A percentile compares a stretch with the other conserved stretches of the same genome.
These are phyloP conservation scores for Solanum peruvianum DNA, from an alignment of 257 asterid species.

Conservation along the genomic window DNA sequence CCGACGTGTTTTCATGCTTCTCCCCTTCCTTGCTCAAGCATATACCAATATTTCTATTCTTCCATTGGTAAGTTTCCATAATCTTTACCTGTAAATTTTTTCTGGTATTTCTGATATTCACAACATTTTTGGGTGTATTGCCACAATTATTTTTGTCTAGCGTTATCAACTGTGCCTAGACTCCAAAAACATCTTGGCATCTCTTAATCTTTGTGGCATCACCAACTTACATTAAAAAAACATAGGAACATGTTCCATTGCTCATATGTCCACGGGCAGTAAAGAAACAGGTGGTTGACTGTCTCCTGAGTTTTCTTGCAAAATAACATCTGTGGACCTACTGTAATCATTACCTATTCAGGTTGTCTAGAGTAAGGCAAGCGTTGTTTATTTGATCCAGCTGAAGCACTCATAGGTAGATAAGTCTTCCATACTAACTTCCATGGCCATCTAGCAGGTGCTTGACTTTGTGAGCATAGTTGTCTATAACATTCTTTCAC, in stretches of 20 bases:
- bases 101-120: not conserved
- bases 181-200: not conserved
- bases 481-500: not conserved
- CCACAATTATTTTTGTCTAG: not conserved
- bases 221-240: not conserved
- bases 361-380: too few relatives aligned
- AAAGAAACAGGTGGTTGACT: not conserved
- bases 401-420: not conserved
- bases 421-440: not conserved
- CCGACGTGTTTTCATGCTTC: not conserved
- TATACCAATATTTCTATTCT: not conserved
- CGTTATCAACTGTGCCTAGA: not conserved
- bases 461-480: not conserved
- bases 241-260: not conserved
- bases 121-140: not conserved
- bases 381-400: too few relatives aligned
- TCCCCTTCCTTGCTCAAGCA: not conserved
- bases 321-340: not conserved
- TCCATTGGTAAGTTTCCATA: not conserved
- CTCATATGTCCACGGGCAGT: not conserved
- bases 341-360: too few relatives aligned
- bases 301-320: not conserved
- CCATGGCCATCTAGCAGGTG: not conserved
- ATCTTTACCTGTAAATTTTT: not conserved
- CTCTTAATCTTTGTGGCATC: not conserved